These are phyloP conservation scores for Croton setiger DNA, from an alignment of 441 rosid genomes.

Conservation along the genomic window DNA sequence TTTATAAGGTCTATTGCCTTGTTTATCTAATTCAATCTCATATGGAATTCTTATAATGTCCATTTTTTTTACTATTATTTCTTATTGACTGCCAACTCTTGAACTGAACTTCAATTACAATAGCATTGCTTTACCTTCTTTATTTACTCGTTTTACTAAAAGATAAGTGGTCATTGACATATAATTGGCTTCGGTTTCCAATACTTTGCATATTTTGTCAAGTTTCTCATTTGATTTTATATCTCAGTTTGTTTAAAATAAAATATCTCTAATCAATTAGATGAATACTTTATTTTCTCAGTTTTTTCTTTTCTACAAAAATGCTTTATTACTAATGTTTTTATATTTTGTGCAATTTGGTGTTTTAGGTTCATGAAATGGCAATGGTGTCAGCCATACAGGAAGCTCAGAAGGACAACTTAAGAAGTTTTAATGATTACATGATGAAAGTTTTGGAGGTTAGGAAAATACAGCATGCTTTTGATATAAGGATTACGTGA, in stretches of 20 bases:
- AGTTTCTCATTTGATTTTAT: conserved; percentile 3
- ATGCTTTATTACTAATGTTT: not conserved
- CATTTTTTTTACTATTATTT: not conserved
- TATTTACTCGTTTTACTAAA: not conserved
- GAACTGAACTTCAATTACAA: not conserved
- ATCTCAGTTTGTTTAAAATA: not conserved
- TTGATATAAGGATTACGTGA: too few species aligned
- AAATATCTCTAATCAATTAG: too few species aligned
- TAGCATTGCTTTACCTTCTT: not conserved
- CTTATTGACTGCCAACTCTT: not conserved
- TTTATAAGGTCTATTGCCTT: too few species aligned
- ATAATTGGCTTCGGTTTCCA: conserved; percentile 4
- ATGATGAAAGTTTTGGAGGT: conserved; percentile 96
- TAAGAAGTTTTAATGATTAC: conserved; percentile 85
- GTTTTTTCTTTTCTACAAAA: not conserved
- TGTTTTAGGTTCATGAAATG: conserved; percentile 86
- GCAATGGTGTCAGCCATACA: conserved; percentile 96
- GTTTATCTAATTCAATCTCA: not conserved
- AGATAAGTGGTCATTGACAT: not conserved
- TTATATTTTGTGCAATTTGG: not conserved
- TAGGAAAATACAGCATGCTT: conserved; percentile 23
- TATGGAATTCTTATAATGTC: not conserved
- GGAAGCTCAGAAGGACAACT: conserved; percentile 92
- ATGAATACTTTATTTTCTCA: not conserved
- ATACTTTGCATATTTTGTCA: not conserved